Conservation (phyloP, 23 red algal species). For the Gracilariopsis chorda region DNA sequence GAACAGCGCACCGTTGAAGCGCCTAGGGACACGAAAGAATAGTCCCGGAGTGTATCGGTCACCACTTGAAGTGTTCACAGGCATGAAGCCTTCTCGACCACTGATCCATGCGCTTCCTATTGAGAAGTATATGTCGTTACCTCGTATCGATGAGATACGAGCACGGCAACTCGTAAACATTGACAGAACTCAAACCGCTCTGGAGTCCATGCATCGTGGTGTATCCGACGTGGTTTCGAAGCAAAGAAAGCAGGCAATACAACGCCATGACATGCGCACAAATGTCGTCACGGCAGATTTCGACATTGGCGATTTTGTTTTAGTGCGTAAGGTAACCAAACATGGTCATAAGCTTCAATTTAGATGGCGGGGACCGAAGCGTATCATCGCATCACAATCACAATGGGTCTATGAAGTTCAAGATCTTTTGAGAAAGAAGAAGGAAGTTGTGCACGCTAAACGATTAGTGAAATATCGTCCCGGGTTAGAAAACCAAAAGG, state of each 20-base stretch:
- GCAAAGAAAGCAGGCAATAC: not conserved
- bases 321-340: not conserved
- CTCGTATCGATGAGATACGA: not conserved
- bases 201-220: not conserved
- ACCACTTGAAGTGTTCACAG: constrained; percentile 31
- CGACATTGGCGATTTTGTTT: constrained; percentile 25
- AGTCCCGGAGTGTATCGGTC: not conserved
- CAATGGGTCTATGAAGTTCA: not conserved
- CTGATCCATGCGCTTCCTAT: not conserved
- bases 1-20: constrained; percentile 27
- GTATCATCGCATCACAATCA: not conserved
- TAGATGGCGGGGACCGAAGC: constrained; percentile 19
- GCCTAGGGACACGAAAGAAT: not conserved
- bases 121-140: not conserved
- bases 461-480: not conserved
- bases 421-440: not conserved
- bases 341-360: not conserved
- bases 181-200: not conserved
- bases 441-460: constrained; percentile 6
- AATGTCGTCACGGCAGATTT: not conserved
- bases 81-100: not conserved
- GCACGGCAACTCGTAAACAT: constrained; percentile 38
- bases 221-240: not conserved
- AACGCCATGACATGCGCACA: not conserved
- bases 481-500: not conserved